Evolutionary conservation across 192 early-diverging fungal genomes (phyloP).

Genomic region (Mortierella hygrophila): DNA sequence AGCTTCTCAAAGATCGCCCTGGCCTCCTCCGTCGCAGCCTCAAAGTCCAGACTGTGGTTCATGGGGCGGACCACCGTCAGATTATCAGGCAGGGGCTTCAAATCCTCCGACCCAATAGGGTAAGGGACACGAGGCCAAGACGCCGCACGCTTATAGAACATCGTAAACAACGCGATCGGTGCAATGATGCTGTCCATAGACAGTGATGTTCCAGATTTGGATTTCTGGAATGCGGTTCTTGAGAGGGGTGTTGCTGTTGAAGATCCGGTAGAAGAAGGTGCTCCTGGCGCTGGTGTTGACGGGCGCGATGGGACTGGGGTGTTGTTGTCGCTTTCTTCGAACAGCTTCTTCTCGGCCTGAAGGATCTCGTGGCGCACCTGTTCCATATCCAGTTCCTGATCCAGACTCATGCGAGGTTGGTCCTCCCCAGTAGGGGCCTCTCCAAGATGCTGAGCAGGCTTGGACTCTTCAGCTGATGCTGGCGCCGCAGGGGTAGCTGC

Average conservation of each 20-base stretch:
- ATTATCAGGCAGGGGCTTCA: slow-evolving; percentile 59
- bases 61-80: slow-evolving; percentile 55
- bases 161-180: slow-evolving; percentile 53
- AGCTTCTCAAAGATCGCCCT: slow-evolving; percentile 53
- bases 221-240: slow-evolving; percentile 35
- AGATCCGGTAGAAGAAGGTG: slow-evolving; percentile 7
- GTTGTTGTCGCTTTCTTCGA: slow-evolving; percentile 27
- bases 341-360: slow-evolving; percentile 47
- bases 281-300: slow-evolving; percentile 24
- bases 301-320: slow-evolving; percentile 41
- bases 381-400: slow-evolving; percentile 55
- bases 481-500: neutral
- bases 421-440: slow-evolving; percentile 19
- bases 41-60: slow-evolving; percentile 64
- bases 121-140: slow-evolving; percentile 31
- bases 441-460: slow-evolving; percentile 19
- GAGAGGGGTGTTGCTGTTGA: slow-evolving; percentile 14
- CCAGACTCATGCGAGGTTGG: slow-evolving; percentile 48
- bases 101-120: slow-evolving; percentile 44
- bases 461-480: neutral
- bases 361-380: slow-evolving; percentile 39
- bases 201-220: slow-evolving; percentile 19
- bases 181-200: slow-evolving; percentile 1
- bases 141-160: slow-evolving; percentile 61
- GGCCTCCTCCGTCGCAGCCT: slow-evolving; percentile 61